Evolutionary conservation across 108 stramenopile genomes (phyloP).

Genomic region (Nitzschia inconspicua): DNA sequence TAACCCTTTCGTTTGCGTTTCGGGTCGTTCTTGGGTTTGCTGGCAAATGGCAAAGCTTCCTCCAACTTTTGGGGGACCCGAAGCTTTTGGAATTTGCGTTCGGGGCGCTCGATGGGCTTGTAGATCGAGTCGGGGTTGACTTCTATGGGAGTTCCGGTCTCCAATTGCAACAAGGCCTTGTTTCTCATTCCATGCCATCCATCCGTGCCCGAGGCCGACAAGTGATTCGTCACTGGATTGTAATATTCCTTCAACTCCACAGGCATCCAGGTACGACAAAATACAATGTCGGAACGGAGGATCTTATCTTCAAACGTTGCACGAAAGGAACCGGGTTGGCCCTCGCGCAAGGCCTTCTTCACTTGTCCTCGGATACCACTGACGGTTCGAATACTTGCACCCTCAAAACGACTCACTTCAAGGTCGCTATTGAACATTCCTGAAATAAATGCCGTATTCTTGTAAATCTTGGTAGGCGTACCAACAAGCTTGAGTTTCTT

Average conservation of each 20-base stretch:
- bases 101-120: conserved; percentile 91
- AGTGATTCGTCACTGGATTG: conserved; percentile 93
- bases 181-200: conserved; percentile 91
- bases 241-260: conserved; percentile 92
- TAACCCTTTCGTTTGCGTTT: conserved; percentile 73
- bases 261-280: conserved; percentile 98
- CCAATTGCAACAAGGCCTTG: conserved; percentile 88
- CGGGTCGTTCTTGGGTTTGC: conserved; percentile 88
- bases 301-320: conserved; percentile 99
- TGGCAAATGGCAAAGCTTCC: conserved; percentile 88
- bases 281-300: conserved; percentile 92
- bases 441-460: conserved; percentile 97
- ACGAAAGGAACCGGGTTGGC: conserved; percentile 90
- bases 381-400: conserved; percentile 94
- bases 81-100: conserved; percentile 79
- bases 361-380: conserved; percentile 95
- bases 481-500: conserved; percentile 99
- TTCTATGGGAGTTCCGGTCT: conserved; percentile 86
- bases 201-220: conserved; percentile 47
- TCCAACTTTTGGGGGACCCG: conserved; percentile 88
- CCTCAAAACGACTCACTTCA: conserved; percentile 94
- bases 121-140: conserved; percentile 96
- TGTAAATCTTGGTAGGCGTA: conserved; percentile 93
- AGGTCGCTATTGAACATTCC: conserved; percentile 99
- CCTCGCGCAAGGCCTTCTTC: conserved; percentile 91